Evolutionary conservation across 2,329 filamentous ascomycete species (phyloP).

Genomic region (Fusarium anthophilum): DNA sequence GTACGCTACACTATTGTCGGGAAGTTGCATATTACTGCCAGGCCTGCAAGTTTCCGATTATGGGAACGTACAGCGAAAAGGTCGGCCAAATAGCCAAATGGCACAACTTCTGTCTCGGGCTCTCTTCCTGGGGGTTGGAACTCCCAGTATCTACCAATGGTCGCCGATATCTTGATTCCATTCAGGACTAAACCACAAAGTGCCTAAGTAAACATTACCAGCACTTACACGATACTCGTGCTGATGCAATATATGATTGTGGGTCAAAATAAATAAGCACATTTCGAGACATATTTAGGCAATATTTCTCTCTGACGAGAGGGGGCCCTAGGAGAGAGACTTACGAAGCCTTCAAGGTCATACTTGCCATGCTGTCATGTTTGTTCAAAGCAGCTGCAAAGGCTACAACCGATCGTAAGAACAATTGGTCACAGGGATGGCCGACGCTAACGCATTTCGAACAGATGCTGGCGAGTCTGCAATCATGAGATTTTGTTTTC

Average conservation of each 20-base stretch:
- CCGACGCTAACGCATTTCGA: rapidly evolving
- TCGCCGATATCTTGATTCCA: rapidly evolving
- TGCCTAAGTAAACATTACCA: rapidly evolving
- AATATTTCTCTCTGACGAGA: too few species aligned
- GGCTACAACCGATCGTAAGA: not conserved
- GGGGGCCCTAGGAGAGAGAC: rapidly evolving
- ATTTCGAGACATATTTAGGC: too few species aligned
- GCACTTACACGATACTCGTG: not conserved
- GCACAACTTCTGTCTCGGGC: rapidly evolving
- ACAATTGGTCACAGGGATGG: rapidly evolving
- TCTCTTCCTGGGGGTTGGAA: rapidly evolving
- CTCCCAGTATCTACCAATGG: rapidly evolving
- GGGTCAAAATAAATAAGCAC: too few species aligned
- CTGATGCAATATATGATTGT: not conserved
- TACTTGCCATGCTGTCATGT: not conserved
- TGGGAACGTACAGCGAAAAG: rapidly evolving
- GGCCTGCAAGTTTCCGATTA: not conserved
- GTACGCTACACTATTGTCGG: not conserved
- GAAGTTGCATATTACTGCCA: not conserved
- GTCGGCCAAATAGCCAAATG: rapidly evolving
- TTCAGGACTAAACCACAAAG: rapidly evolving
- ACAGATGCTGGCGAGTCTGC: not conserved
- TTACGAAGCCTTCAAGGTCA: too few species aligned
- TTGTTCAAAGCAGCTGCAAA: rapidly evolving
- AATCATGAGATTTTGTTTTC: too few species aligned